phyloP scores from a whole-genome alignment of 2,329 filamentous ascomycete genomes.

The Pseudopithomyces maydicus region DNA sequence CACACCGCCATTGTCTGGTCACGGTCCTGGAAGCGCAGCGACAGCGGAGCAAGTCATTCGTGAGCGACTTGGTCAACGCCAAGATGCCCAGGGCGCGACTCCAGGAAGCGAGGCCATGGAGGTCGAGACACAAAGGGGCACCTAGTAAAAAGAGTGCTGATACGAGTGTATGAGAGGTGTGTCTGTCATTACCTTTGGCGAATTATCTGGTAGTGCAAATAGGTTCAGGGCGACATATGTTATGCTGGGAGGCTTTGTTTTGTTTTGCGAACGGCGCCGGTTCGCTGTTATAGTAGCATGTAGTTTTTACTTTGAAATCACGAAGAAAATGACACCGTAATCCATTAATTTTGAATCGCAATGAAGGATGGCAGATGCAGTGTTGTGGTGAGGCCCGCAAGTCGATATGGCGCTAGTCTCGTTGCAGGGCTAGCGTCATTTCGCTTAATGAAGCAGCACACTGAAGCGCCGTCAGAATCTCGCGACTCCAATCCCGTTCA shows the following conservation, averaged over 20 bases:
- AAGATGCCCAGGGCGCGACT: slow-evolving; percentile 10
- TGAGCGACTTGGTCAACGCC: slow-evolving; percentile 49
- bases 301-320: slow-evolving; percentile 6
- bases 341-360: not conserved
- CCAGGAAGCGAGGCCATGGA: slow-evolving; percentile 30
- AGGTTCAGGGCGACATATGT: slow-evolving; percentile 2
- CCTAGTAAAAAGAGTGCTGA: slow-evolving; percentile 10
- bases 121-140: slow-evolving; percentile 23
- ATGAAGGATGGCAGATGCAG: not conserved
- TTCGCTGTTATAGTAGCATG: slow-evolving; percentile 1
- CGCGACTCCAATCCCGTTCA: slow-evolving; percentile 1
- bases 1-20: slow-evolving; percentile 35
- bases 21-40: slow-evolving; percentile 50
- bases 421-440: not conserved
- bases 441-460: not conserved
- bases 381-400: not conserved
- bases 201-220: not conserved
- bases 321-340: not conserved
- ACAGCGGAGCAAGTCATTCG: slow-evolving; percentile 69
- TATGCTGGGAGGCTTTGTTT: not conserved
- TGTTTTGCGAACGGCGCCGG: slow-evolving; percentile 1
- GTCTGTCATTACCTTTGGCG: slow-evolving; percentile 10
- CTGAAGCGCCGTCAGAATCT: not conserved
- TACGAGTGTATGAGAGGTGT: not conserved
- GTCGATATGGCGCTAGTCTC: not conserved